phyloP scores from a whole-genome alignment of 2,329 filamentous ascomycete genomes.

The Colletotrichum scovillei region DNA sequence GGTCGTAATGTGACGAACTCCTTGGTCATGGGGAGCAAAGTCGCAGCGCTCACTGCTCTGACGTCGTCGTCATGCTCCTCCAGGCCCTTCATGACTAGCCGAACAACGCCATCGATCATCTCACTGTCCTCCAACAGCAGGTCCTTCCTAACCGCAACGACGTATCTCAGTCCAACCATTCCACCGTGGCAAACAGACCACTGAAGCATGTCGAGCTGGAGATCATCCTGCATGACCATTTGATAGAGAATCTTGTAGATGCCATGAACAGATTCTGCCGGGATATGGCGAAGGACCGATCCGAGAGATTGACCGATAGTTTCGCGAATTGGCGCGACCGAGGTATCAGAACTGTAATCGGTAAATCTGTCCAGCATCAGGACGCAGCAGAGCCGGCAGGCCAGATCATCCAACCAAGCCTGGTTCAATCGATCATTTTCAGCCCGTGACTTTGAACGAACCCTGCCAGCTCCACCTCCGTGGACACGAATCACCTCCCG shows the following conservation, averaged over 20 bases:
- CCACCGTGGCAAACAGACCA: constrained; percentile 98
- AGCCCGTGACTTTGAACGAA: constrained; percentile 73
- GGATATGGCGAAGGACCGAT: constrained; percentile 86
- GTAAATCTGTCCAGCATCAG: constrained; percentile 98
- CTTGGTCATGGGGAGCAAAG: constrained; percentile 92
- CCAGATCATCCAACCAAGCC: constrained; percentile 91
- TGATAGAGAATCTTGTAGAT: constrained; percentile 88
- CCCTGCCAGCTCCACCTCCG: constrained; percentile 85
- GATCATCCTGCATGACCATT: constrained; percentile 91
- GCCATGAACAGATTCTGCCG: constrained; percentile 80
- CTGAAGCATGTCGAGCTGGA: constrained; percentile 77
- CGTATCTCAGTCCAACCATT: constrained; percentile 95
- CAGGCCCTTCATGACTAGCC: constrained; percentile 93
- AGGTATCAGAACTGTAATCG: constrained; percentile 97
- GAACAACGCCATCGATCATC: constrained; percentile 92
- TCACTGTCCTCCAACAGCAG: constrained; percentile 84
- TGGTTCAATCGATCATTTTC: constrained; percentile 87
- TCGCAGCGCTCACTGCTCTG: constrained; percentile 96
- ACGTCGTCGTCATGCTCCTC: constrained; percentile 95
- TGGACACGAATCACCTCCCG: constrained; percentile 94
- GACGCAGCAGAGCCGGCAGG: constrained; percentile 94
- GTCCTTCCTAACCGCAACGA: constrained; percentile 95
- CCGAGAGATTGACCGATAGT: constrained; percentile 95
- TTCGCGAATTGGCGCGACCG: constrained; percentile 94
- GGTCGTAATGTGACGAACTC: constrained; percentile 92